phyloP scores from a whole-genome alignment of 2,329 filamentous ascomycete genomes.

The Aureobasidium sp. region DNA sequence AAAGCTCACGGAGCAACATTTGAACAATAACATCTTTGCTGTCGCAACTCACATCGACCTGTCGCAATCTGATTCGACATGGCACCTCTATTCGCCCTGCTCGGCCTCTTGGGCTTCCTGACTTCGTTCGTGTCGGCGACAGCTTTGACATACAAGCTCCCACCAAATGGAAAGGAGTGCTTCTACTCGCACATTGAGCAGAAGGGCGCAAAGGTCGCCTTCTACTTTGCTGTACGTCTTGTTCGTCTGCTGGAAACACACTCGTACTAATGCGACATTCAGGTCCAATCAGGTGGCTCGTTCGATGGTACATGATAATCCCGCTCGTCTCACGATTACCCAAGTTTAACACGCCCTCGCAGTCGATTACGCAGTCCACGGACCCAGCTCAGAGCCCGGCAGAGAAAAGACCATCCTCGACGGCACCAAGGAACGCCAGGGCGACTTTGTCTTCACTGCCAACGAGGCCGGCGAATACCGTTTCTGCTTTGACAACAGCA shows the following conservation, averaged over 20 bases:
- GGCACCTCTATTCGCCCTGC: conserved; percentile 20
- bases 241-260: background rate
- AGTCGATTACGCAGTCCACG: conserved; percentile 81
- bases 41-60: background rate
- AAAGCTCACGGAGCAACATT: background rate
- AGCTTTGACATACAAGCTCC: conserved; percentile 86
- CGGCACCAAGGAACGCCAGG: conserved; percentile 85
- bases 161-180: conserved; percentile 88
- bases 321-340: background rate
- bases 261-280: conserved; percentile 3
- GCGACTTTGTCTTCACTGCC: conserved; percentile 95
- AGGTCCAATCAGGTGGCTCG: conserved; percentile 97
- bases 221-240: conserved; percentile 84
- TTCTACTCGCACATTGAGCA: conserved; percentile 79
- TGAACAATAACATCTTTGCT: background rate
- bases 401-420: conserved; percentile 68
- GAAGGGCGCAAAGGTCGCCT: conserved; percentile 80
- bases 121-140: conserved; percentile 70
- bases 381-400: conserved; percentile 48
- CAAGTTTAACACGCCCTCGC: background rate
- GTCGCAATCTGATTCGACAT: conserved; percentile 15
- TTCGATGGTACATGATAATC: conserved; percentile 43
- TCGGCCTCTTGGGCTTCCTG: conserved; percentile 50
- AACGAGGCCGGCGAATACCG: conserved; percentile 80
- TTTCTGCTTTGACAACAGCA: conserved; percentile 98